Base-by-base conservation (phyloP, 176 grass and related monocot species). In the Musa schizocarpa region DNA sequence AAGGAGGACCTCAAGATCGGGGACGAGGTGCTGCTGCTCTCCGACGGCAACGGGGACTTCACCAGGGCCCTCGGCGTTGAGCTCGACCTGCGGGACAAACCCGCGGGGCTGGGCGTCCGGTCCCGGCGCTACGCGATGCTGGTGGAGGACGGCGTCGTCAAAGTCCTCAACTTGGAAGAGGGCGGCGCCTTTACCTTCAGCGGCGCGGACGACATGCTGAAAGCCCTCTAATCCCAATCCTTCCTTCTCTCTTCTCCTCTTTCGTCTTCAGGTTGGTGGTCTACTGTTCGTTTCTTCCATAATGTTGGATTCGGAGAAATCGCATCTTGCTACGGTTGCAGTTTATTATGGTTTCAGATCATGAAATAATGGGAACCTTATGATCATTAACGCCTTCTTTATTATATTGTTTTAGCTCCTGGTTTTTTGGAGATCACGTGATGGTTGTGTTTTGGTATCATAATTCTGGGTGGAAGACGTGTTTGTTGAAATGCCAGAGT, bases 91-190 rank as follows among this genome's bases (percentile, higher is more conserved):
- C 78, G 77, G 1, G 92, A 96, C 79, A 96, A 96, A 80, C 89
- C 92, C 2, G 80, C 64, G 0, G 92, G 92, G 0, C 87, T 92
- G 61, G 87, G 87, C 57, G 82, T 96, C 19, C 79, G 89, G 8
- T 92, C 92, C 19, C 73, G 92, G 17, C 86, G 92, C 13, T 96
- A 96, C 78, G 87, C 92, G 21, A 74, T 96, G 62, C 84, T 96
- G n/a, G 92, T 82, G 0, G 92, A 96, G 1, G 89, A 96, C 56
- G 92, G 92, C 9, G 78, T 92, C 1, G 92, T 96, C 17, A 96
- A 96, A 81, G 78, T 96, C 48, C 89, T 96, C 78, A 96, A 96
- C 81, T 86, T 96, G 68, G 92, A 96, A 84, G 92, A 96, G 23
- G 92, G 92, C 68, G 87, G 89, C 20, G 78, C 92, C 0, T 96